Evolutionary conservation across 371 early-diverging fungal species (phyloP), one percentile per base, ranked within the genome.

Genomic region (Ordospora colligata): DNA sequence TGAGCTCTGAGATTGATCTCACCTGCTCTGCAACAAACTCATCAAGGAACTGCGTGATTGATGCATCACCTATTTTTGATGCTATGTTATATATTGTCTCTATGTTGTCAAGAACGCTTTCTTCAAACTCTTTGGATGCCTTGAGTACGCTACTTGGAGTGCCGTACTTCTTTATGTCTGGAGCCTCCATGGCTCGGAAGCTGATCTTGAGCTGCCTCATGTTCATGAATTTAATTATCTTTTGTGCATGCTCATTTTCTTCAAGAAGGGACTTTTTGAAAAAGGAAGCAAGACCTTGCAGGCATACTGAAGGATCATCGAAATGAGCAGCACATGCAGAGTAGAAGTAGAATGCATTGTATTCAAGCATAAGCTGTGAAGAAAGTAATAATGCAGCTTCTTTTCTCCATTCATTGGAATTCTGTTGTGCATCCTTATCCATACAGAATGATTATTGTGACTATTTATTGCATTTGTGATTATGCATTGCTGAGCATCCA

Each of bases 151-250:
- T 67, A 17, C 63, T 47, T 11, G 66, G 11, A 19, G 46, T 64
- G 53, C 42, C 67, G 9, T 62, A 78, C 54, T 40, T 64, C 10
- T 73, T 62, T 1, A 46, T 32, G 21, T 32, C 53, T 52, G 45
- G 47, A 1, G 66, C 49, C 23, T 71, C 54, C 32, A 71, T 66
- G 11, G 23, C 14, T 17, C 44, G 9, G 65, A 70, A 71, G 40
- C 51, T 46, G 27, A 76, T 67, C n/a, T 54, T 66, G 0, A 64
- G 17, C 19, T 46, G 69, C n/a, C 43, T 68, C 37, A 62, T 49
- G 22, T 74, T 78, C 79, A 78, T 78, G 54, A 63, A 78, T 8
- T 63, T 53, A 3, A 78, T 74, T 40, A 78, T 74, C 22, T 64
- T 51, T 25, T 74, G 50, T 1, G 74, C 74, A 67, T 78, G 79